Evolutionary conservation across 2,329 filamentous ascomycete genomes (phyloP), one percentile per base, ranked within the genome.

Genomic region (Sporothrix inflata): DNA sequence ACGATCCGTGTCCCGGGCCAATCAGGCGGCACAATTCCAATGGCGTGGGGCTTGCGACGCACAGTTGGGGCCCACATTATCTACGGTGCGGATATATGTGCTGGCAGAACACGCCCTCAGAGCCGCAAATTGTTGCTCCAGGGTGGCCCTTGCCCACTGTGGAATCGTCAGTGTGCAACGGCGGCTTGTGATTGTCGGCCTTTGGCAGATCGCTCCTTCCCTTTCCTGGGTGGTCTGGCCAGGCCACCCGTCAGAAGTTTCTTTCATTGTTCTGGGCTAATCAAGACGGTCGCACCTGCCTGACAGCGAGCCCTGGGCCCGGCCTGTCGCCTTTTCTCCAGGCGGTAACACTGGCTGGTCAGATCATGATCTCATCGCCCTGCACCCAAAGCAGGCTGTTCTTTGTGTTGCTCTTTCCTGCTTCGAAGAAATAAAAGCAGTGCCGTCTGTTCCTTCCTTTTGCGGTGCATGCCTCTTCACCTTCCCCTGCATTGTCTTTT

Each of bases 1-100:
- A 27, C 61, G 47, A 73, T 73, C 76, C 76, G 76, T 69, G 63
- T 57, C 65, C 76, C 76, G 76, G 47, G 38, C 75, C 74, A 75
- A 75, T 76, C 68, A 74, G 0, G 21, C 12, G 2, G 45, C 5
- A 27, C 16, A 47, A 72, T 63, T 40, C 11, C 2, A n/a, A 30
- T 1, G 4, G 24, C 11, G n/a, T 57, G n/a, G 30, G 38, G 49
- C 60, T 12, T 24, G 11, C 24, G 12, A 7, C 24, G 49, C 40
- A 70, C 34, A 61, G 53, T 61, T 6, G 3, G 27, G 68, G 5
- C 14, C 53, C 68, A 49, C 40, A 11, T 11, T n/a, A 1, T 16
- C 3, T 51, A 60, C 71, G 34, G 71, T 72, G 47, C 12, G n/a
- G 27, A 70, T 57, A 30, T 42, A 69, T 47, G 21, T 65, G 42